These are phyloP conservation scores for Penicillium sp. DNA, from an alignment of 2,329 filamentous ascomycete genomes.

Conservation along the genomic window DNA sequence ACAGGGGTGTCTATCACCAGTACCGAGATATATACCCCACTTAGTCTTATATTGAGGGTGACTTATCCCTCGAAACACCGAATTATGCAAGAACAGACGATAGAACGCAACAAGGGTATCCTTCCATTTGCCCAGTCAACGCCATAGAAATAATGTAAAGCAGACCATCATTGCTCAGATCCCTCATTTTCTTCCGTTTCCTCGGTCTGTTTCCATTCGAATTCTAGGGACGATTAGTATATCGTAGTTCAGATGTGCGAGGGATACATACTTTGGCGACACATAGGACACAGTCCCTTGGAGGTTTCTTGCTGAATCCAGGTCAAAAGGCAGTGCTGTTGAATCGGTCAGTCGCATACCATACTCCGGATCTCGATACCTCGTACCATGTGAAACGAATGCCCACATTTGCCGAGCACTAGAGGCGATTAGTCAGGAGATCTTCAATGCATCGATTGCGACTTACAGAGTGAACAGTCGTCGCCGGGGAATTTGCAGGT, in stretches of 20 bases:
- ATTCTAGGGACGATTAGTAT: constrained; percentile 42
- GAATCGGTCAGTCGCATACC: constrained; percentile 2
- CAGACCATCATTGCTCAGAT: constrained; percentile 10
- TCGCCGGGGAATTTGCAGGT: constrained; percentile 98
- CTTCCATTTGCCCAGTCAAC: constrained; percentile 6
- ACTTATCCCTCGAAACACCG: background rate
- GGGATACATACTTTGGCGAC: constrained; percentile 72
- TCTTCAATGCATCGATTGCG: constrained; percentile 33
- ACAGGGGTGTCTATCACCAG: no score
- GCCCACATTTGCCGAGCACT: constrained; percentile 96
- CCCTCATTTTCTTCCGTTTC: constrained; percentile 13
- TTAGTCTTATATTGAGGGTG: background rate
- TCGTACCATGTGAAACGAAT: constrained; percentile 93
- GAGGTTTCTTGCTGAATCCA: constrained; percentile 96
- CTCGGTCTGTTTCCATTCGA: constrained; percentile 52
- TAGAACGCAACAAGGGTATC: constrained; percentile 5
- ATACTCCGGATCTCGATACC: background rate
- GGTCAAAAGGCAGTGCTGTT: constrained; percentile 76
- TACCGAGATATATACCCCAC: no score
- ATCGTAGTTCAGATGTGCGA: background rate
- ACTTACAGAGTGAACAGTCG: constrained; percentile 81
- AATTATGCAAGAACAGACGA: background rate
- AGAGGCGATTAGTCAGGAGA: constrained; percentile 1
- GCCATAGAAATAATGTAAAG: constrained; percentile 5
- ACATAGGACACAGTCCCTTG: constrained; percentile 96